Base-by-base conservation (phyloP, 495 filamentous ascomycete genomes). In the Penicillium taxi region DNA sequence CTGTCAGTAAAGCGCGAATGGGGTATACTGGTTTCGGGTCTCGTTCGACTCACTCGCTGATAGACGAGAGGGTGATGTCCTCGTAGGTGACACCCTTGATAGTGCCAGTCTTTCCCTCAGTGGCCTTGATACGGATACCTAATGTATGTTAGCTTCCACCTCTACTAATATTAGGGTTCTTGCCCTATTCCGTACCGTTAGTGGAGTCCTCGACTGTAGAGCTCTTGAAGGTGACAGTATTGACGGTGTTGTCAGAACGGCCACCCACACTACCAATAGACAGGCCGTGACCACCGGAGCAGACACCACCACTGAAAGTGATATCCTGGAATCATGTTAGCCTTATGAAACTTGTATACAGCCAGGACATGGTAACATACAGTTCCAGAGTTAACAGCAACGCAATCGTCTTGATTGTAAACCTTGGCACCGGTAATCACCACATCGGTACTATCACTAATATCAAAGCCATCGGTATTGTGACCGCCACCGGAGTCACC, bases 381-480 rank as follows among this genome's bases (percentile, higher is more conserved):
- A 16, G 49, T 47, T 26, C 50, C 50, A 25, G 50, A 73, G 53
- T 80, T 82, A 39, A 82, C 48, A 6, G 78, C 78, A 9, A 82
- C 53, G 45, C 79, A 83, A 47, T 83, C 78, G 42, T 81, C 78
- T 50, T 82, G 79, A 47, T 75, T 82, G 37, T 74, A 64, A 3
- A 81, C 67, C 19, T 52, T 72, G 9, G 73, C 70, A 12, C 65
- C 63, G 9, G 56, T 61, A 42, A 82, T 80, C 16, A 59, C 67
- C n/a, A 81, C 59, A n/a, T 65, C 58, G 16, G 58, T 64, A 3
- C 62, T 69, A 1, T 44, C 48, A 6, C 77, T 70, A 41, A 84
- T 63, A 41, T 83, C 80, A 50, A 82, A 84, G 4, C 65, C 80
- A 45, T 84, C 80, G 3, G 80, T 82, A 56, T 83, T 84, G 41